A percentile compares a stretch with the other conserved stretches of the same genome.
phyloP scores from a whole-genome alignment of 306 rosid species.

The Sesbania bispinosa region DNA sequence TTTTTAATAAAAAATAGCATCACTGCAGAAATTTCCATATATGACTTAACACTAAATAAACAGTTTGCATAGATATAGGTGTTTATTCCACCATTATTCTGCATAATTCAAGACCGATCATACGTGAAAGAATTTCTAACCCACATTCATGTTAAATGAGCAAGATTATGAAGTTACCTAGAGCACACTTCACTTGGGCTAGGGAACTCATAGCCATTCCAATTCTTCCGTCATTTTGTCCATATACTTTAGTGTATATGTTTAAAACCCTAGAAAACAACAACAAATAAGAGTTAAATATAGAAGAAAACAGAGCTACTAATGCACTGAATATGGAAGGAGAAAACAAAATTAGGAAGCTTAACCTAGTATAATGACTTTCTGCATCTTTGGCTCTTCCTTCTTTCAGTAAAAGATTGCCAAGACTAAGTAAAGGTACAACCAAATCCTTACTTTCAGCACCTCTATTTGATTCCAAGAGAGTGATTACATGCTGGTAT shows the following conservation, averaged over 20 bases:
- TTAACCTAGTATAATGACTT: constrained; percentile 67
- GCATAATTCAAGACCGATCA: constrained; percentile 5
- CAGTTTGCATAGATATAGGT: neutral
- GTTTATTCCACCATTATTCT: constrained; percentile 15
- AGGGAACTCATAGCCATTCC: constrained; percentile 85
- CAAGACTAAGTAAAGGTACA: constrained; percentile 77
- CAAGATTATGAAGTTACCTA: constrained; percentile 49
- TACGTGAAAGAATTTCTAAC: constrained; percentile 7
- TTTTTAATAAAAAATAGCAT: neutral
- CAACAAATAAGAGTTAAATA: constrained; percentile 20
- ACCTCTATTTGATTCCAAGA: constrained; percentile 73
- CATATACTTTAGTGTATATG: constrained; percentile 60
- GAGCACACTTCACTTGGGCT: constrained; percentile 79
- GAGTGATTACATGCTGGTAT: constrained; percentile 52
- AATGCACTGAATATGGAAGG: neutral
- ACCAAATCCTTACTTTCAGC: constrained; percentile 67
- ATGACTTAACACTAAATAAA: neutral
- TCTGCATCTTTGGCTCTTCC: constrained; percentile 69
- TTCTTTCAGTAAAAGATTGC: constrained; percentile 78
- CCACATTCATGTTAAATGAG: neutral
- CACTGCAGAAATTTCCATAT: neutral
- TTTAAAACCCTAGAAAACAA: constrained; percentile 52
- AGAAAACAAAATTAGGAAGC: constrained; percentile 17
- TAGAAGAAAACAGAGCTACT: constrained; percentile 9
- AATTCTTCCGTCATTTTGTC: constrained; percentile 80